Evolutionary conservation across 2,329 filamentous ascomycete genomes (phyloP), one percentile per base, ranked within the genome.

Genomic region (Hypoxylon sp.): DNA sequence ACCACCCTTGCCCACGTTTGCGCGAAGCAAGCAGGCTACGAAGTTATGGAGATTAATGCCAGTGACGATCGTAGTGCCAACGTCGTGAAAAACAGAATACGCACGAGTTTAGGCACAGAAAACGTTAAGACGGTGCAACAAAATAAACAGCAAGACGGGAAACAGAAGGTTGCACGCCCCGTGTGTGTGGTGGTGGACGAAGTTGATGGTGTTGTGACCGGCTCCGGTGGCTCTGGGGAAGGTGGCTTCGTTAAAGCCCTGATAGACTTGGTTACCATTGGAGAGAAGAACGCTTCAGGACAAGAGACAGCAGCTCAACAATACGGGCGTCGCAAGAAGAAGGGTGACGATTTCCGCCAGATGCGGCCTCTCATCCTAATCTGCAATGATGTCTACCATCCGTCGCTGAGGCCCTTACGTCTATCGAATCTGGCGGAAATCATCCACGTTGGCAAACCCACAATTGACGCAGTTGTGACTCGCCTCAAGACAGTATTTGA

Each of bases 1-100:
- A 99, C 96, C 0, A 99, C 96, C 0, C 81, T 99, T 53, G 96
- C 96, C 1, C 96, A 99, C 80, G 96, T 99, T 0, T 98, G 96
- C 78, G 97, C 97, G 0, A 91, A 87, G 73, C 96, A 99, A 81
- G 96, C 96, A 4, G 96, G 96, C 0, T 99, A 99, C 75, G 96
- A 98, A 76, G 92, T 97, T 0, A 88, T 98, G 77, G 96, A 99
- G 79, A 97, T 99, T 81, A 99, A 99, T 75, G 96, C 97, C 7
- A 98, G 95, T 75, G 96, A 99, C 77, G 97, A 99, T 77, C 88
- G 96, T 75, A 97, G 94, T 77, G 87, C 88, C 31, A 90, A 95
- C 76, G 94, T 99, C 1, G 96, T 99, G 37, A 96, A 93, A 77
- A 94, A 93, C 6, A 88, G 94, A 14, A 98, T 99, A 72, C 88